Evolutionary conservation across 805 yeast species (phyloP), one percentile per base, ranked within the genome.

Genomic region (Priceomyces haplophilus): DNA sequence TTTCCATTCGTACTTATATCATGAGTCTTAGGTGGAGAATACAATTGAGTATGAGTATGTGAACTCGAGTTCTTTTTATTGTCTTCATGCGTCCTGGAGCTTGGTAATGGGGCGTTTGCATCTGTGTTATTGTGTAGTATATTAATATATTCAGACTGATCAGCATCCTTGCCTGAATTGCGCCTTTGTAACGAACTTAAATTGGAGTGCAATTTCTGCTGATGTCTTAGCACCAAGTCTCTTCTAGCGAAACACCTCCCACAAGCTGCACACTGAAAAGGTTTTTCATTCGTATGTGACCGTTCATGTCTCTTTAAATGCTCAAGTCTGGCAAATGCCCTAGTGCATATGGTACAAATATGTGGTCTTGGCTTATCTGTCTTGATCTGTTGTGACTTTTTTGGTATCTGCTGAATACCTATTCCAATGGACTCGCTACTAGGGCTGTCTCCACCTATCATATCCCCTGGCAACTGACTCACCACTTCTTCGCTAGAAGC

Each of bases 361-460:
- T 88, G 96, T 1, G 98, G 98, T 45, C 98, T 73, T 11, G 98
- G 98, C 59, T 89, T 89, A 56, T 88, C 95, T 0, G 96, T 88
- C 62, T 88, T 87, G 58, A 87, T 84, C 45, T 82, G 75, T 35
- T 87, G 83, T 3, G 95, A 82, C 59, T 89, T 88, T 52, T 85
- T 83, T 19, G 97, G 96, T 34, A 88, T 87, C 8, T 95, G 95
- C 57, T 81, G 82, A 37, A 63, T 59, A 19, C 49, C 13, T 23
- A 12, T 27, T 16, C 13, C 43, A 23, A 27, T 20, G 7, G 35
- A 13, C 7, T 27, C 35, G 8, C 24, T 25, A 15, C 15, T 38
- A 13, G 41, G 13, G 17, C 30, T 21, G 7, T 16, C 23, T n/a
- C 15, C 27, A n/a, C 36, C 17, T 20, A 21, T 21, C 24, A 21